These are phyloP conservation scores for Panicum hallii DNA, from an alignment of 202 grass and related monocot genomes.

Conservation along the genomic window DNA sequence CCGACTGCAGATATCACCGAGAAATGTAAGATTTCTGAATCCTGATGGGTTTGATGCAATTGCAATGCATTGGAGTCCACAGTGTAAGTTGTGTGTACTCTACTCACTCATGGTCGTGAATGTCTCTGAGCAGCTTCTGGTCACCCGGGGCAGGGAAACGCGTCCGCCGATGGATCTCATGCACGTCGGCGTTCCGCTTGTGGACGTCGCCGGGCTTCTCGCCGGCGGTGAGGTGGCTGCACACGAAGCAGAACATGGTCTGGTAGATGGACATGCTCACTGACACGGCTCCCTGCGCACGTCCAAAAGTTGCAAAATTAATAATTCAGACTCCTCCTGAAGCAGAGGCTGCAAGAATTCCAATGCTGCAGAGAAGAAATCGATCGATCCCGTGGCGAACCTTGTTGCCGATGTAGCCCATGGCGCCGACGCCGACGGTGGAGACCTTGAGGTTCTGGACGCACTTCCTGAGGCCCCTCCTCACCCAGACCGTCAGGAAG, in stretches of 20 bases:
- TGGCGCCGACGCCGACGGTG: constrained; percentile 88
- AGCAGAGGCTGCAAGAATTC: neutral
- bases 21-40: neutral
- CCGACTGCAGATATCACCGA: constrained; percentile 53
- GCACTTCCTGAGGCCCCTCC: constrained; percentile 61
- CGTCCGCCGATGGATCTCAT: constrained; percentile 82
- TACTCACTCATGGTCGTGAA: constrained; percentile 85
- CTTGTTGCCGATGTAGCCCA: constrained; percentile 99
- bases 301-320: neutral
- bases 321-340: neutral
- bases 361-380: neutral
- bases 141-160: constrained; percentile 53
- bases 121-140: constrained; percentile 50
- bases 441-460: constrained; percentile 94
- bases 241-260: constrained; percentile 95
- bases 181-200: constrained; percentile 81
- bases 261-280: constrained; percentile 98
- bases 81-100: no score
- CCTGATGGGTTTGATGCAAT: neutral
- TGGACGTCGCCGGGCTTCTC: constrained; percentile 70
- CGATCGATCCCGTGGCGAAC: constrained; percentile 18
- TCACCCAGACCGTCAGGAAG: constrained; percentile 82
- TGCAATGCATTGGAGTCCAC: neutral
- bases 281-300: constrained; percentile 74
- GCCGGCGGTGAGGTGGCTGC: constrained; percentile 77